Percentiles rank a stretch among this genome's conserved stretches.
phyloP scores from a whole-genome alignment of 2,329 filamentous ascomycete species.

The Bipolaris sorokiniana region DNA sequence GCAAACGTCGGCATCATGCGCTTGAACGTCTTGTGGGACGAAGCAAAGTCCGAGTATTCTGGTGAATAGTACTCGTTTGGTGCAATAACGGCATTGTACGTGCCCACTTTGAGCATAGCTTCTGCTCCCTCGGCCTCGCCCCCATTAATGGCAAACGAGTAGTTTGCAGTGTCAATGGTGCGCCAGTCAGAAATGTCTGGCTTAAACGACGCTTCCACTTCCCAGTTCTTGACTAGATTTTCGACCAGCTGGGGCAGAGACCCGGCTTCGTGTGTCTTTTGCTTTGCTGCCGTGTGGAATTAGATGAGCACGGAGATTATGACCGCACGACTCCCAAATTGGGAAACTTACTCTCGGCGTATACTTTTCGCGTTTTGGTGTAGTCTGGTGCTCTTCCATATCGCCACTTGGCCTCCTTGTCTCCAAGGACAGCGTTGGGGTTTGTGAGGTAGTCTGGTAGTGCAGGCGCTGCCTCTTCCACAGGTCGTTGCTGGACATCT shows the following conservation, averaged over 20 bases:
- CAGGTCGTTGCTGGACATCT: constrained; percentile 33
- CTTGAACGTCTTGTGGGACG: constrained; percentile 73
- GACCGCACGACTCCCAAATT: neutral
- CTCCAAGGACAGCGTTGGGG: constrained; percentile 64
- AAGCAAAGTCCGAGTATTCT: constrained; percentile 65
- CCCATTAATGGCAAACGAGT: constrained; percentile 70
- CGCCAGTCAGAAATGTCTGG: constrained; percentile 66
- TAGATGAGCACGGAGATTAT: no score
- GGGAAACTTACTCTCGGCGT: constrained; percentile 59
- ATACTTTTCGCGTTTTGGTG: constrained; percentile 66
- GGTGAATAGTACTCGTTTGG: constrained; percentile 70
- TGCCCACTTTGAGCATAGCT: constrained; percentile 71
- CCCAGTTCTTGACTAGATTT: constrained; percentile 76
- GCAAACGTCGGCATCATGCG: constrained; percentile 75
- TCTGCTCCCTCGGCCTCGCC: constrained; percentile 62
- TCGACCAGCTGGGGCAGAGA: constrained; percentile 67
- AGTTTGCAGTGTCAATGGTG: constrained; percentile 65
- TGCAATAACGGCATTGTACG: constrained; percentile 71
- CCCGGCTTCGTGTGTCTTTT: constrained; percentile 60
- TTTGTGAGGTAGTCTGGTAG: constrained; percentile 65
- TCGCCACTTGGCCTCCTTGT: constrained; percentile 63
- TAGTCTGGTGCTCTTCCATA: constrained; percentile 68
- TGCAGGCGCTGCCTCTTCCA: constrained; percentile 44
- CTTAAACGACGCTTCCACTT: constrained; percentile 74
- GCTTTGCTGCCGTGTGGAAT: constrained; percentile 57